Conservation (phyloP, 805 yeast species). For the Ogataea salicorniae region DNA sequence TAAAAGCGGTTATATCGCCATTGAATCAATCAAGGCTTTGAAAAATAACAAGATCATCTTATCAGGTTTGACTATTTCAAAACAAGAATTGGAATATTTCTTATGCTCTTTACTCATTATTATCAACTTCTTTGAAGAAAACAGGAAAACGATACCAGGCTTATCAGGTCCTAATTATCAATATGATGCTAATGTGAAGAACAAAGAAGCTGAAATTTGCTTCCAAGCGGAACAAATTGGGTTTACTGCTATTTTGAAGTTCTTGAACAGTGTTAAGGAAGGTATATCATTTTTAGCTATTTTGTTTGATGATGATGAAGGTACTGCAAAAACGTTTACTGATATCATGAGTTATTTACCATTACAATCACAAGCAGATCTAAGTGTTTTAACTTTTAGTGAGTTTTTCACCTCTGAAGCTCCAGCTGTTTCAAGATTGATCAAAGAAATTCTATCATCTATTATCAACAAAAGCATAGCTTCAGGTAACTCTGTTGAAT, state of each 20-base stretch:
- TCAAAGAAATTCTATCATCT: slow-evolving; percentile 83
- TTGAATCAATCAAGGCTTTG: slow-evolving; percentile 38
- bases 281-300: slow-evolving; percentile 85
- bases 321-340: slow-evolving; percentile 39
- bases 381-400: slow-evolving; percentile 63
- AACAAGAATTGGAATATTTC: slow-evolving; percentile 57
- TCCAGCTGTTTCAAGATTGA: slow-evolving; percentile 50
- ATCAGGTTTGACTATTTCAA: slow-evolving; percentile 40
- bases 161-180: slow-evolving; percentile 52
- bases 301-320: slow-evolving; percentile 58
- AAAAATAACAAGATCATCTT: slow-evolving; percentile 34
- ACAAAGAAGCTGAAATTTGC: slow-evolving; percentile 52
- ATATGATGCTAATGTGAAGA: slow-evolving; percentile 42
- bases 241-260: slow-evolving; percentile 67
- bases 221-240: slow-evolving; percentile 90
- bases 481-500: slow-evolving; percentile 89
- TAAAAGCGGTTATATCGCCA: slow-evolving; percentile 33
- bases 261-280: slow-evolving; percentile 76
- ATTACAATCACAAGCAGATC: slow-evolving; percentile 59
- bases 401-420: slow-evolving; percentile 72
- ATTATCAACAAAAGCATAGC: slow-evolving; percentile 84
- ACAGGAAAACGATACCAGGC: slow-evolving; percentile 58
- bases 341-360: slow-evolving; percentile 69
- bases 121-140: slow-evolving; percentile 63
- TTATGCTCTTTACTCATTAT: slow-evolving; percentile 66